These are phyloP conservation scores for Coemansia sp. DNA, from an alignment of 192 early-diverging fungal genomes.

Conservation along the genomic window DNA sequence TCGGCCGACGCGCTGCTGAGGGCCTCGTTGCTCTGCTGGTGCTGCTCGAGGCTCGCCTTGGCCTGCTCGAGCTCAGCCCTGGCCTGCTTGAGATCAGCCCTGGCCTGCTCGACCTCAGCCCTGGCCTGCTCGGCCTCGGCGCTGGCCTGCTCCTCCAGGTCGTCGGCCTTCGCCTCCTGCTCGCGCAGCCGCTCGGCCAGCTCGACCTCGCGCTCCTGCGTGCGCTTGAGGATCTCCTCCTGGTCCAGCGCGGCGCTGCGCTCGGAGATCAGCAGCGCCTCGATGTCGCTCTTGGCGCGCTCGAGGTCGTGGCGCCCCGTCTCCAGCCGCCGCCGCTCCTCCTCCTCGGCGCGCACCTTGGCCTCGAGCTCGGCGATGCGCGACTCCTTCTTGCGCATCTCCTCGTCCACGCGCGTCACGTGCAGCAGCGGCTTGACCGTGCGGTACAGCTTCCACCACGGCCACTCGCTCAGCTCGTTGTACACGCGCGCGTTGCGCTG, in stretches of 20 bases:
- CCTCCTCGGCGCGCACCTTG: constrained; percentile 59
- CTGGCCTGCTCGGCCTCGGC: constrained; percentile 53
- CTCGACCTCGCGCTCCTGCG: constrained; percentile 70
- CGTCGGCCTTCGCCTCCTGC: constrained; percentile 60
- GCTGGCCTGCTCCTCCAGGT: constrained; percentile 63
- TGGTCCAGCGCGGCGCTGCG: constrained; percentile 75
- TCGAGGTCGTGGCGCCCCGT: constrained; percentile 60
- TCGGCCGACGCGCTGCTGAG: constrained; percentile 60
- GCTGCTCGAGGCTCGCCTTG: constrained; percentile 15
- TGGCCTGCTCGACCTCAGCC: constrained; percentile 56
- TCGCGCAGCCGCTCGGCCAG: constrained; percentile 67
- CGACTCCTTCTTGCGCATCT: constrained; percentile 72
- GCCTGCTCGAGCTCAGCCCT: constrained; percentile 54
- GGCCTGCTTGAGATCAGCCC: constrained; percentile 51
- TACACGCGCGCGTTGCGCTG: constrained; percentile 93
- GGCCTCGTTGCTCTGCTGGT: constrained; percentile 57
- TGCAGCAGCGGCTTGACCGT: constrained; percentile 88
- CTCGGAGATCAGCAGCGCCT: constrained; percentile 71
- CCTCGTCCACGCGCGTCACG: constrained; percentile 79
- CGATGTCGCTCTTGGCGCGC: constrained; percentile 66
- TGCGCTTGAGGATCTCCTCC: constrained; percentile 79
- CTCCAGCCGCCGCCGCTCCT: constrained; percentile 63
- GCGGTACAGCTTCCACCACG: constrained; percentile 95
- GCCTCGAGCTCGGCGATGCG: constrained; percentile 71
- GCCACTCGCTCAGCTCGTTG: constrained; percentile 85